These are phyloP conservation scores for Avena insularis DNA, from an alignment of 176 grass and related monocot genomes.

Conservation along the genomic window DNA sequence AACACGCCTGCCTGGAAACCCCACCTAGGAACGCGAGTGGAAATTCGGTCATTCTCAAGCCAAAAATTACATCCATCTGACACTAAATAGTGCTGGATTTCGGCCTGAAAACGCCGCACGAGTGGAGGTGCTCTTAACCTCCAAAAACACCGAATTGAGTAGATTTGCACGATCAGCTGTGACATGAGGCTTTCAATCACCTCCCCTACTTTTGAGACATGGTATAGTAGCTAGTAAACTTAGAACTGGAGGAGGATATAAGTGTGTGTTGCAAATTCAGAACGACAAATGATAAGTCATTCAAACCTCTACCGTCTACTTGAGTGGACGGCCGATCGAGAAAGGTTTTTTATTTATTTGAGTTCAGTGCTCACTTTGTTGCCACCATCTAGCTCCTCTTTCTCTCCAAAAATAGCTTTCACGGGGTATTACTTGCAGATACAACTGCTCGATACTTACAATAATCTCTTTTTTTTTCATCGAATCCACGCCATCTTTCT, in stretches of 20 bases:
- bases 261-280: background rate
- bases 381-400: background rate
- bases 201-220: background rate
- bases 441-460: background rate
- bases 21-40: too few species aligned
- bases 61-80: too few species aligned
- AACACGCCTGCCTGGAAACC: too few species aligned
- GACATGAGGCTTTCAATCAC: background rate
- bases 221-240: background rate
- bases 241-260: background rate
- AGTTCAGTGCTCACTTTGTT: background rate
- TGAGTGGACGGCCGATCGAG: background rate
- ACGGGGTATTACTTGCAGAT: background rate
- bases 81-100: too few species aligned
- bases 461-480: too few species aligned
- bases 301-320: conserved; percentile 5
- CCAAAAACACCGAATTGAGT: background rate
- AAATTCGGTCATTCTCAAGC: too few species aligned
- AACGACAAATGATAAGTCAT: background rate
- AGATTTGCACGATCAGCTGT: too few species aligned
- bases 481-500: background rate
- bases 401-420: background rate
- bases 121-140: background rate
- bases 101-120: too few species aligned
- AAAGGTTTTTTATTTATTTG: conserved; percentile 21